These are phyloP conservation scores for Diaporthe batatas DNA, from an alignment of 2,329 filamentous ascomycete species.

Conservation along the genomic window DNA sequence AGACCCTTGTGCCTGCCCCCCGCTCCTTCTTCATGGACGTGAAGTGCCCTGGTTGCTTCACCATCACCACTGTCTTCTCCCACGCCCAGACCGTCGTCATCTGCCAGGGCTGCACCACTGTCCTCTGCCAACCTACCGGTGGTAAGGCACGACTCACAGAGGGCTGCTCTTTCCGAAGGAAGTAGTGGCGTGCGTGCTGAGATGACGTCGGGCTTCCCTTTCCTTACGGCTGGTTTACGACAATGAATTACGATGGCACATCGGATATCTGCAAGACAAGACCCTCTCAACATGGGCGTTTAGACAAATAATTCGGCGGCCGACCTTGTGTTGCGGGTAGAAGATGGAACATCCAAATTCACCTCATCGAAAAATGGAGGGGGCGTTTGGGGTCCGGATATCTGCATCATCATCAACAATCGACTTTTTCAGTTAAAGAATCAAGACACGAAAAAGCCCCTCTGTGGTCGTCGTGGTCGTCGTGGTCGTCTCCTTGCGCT, in stretches of 20 bases:
- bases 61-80: constrained; percentile 99
- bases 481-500: constrained; percentile 55
- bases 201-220: constrained; percentile 55
- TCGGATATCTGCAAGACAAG: constrained; percentile 70
- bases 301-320: constrained; percentile 55
- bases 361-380: constrained; percentile 68
- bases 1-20: constrained; percentile 95
- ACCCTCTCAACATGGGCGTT: constrained; percentile 62
- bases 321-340: constrained; percentile 71
- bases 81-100: constrained; percentile 99
- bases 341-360: constrained; percentile 75
- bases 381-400: constrained; percentile 87
- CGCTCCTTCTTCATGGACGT: constrained; percentile 99
- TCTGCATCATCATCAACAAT: constrained; percentile 71
- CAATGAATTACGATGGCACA: constrained; percentile 62
- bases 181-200: constrained; percentile 77
- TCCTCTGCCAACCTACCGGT: constrained; percentile 99
- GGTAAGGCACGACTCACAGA: constrained; percentile 99
- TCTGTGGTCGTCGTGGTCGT: constrained; percentile 62
- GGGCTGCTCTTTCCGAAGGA: constrained; percentile 99
- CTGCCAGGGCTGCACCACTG: constrained; percentile 99
- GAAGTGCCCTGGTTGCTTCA: constrained; percentile 99
- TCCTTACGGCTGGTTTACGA: constrained; percentile 62
- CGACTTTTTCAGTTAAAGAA: constrained; percentile 50
- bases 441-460: constrained; percentile 50